phyloP scores from a whole-genome alignment of 805 yeast species.

The Kodamaea hsintzibuensis region DNA sequence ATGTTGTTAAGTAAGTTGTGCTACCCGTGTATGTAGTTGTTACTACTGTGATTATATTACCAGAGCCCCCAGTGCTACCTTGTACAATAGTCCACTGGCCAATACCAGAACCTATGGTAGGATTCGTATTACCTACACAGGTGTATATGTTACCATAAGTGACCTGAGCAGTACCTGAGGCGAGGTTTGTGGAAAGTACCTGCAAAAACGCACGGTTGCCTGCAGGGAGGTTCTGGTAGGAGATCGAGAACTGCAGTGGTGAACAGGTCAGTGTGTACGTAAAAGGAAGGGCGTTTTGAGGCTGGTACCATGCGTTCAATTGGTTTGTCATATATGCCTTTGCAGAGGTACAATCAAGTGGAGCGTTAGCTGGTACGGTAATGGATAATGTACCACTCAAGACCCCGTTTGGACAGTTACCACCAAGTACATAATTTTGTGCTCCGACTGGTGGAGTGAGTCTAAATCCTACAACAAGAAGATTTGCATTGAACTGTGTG shows the following conservation, averaged over 20 bases:
- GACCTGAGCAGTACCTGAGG: background rate
- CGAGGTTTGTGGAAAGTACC: background rate
- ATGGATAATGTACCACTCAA: background rate
- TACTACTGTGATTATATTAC: background rate
- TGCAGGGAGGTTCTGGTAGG: constrained; percentile 23
- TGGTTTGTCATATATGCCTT: constrained; percentile 18
- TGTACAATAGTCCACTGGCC: background rate
- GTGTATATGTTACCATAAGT: constrained; percentile 12
- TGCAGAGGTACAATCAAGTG: constrained; percentile 16
- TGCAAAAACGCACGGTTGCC: constrained; percentile 21
- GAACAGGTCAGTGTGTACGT: constrained; percentile 8
- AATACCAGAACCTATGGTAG: background rate
- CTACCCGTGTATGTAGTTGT: constrained; percentile 6
- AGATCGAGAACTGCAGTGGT: background rate
- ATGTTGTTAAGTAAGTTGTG: constrained; percentile 6
- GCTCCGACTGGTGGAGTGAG: background rate
- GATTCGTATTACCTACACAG: constrained; percentile 11
- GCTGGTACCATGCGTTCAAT: constrained; percentile 20
- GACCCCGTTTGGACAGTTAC: background rate
- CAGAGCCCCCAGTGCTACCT: background rate
- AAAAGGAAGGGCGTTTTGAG: constrained; percentile 13
- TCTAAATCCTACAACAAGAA: background rate
- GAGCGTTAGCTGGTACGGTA: constrained; percentile 4
- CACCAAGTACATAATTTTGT: background rate
- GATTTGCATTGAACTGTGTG: background rate